These are phyloP conservation scores for Dillenia turbinata DNA, from an alignment of 164 flowering plant genomes.

Conservation along the genomic window DNA sequence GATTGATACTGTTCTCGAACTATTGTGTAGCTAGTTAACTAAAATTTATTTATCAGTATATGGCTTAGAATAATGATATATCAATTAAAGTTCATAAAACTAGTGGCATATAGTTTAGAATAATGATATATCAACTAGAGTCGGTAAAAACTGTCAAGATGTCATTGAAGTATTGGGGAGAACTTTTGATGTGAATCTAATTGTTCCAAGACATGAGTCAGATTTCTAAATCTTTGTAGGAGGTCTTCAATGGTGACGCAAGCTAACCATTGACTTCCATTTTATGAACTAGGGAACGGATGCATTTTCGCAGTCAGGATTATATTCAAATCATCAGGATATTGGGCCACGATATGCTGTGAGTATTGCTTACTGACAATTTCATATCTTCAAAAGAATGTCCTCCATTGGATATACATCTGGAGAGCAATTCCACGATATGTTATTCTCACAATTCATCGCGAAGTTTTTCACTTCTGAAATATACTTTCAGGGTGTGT, in stretches of 20 bases:
- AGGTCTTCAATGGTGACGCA: neutral
- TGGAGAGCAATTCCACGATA: neutral
- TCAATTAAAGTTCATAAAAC: too few relatives aligned
- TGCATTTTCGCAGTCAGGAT: conserved; percentile 97
- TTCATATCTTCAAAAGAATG: neutral
- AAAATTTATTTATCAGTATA: too few relatives aligned
- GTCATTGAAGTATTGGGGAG: too few relatives aligned
- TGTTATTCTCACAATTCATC: neutral
- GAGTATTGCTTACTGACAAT: conserved; percentile 26
- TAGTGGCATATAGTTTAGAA: too few relatives aligned
- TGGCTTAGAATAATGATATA: too few relatives aligned
- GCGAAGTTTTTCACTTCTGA: neutral
- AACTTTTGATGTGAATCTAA: too few relatives aligned
- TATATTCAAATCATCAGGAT: conserved; percentile 97
- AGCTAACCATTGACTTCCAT: neutral
- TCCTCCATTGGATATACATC: neutral
- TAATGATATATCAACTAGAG: too few relatives aligned
- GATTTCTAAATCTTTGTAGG: too few relatives aligned
- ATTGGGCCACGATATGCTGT: conserved; percentile 97
- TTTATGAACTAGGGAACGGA: conserved; percentile 67
- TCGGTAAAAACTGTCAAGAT: too few relatives aligned
- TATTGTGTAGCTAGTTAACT: too few relatives aligned
- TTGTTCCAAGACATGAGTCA: too few relatives aligned
- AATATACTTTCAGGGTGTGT: conserved; percentile 58
- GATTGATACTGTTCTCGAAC: too few relatives aligned